Conservation (phyloP, 306 rosid genomes). For the Lupinus albus region DNA sequence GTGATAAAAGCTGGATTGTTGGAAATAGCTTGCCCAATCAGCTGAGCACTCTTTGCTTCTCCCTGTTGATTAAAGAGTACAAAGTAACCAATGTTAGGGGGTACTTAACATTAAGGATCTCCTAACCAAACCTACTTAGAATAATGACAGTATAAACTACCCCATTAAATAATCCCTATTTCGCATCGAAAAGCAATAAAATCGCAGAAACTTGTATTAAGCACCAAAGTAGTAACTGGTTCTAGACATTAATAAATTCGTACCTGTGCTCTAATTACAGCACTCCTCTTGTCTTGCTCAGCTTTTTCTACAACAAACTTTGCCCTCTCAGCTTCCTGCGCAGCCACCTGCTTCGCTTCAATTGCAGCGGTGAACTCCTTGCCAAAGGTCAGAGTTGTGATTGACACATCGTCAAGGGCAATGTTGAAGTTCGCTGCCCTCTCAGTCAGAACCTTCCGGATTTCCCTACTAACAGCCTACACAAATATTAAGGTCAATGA, state of each 20-base stretch:
- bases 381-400: constrained; percentile 74
- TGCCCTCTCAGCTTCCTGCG: constrained; percentile 96
- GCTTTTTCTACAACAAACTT: constrained; percentile 90
- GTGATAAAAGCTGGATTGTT: constrained; percentile 78
- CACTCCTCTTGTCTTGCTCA: constrained; percentile 89
- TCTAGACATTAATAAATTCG: constrained; percentile 30
- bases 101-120: background rate
- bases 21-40: constrained; percentile 82
- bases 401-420: constrained; percentile 90
- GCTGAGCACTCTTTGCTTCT: constrained; percentile 80
- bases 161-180: background rate
- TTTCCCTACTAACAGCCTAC: constrained; percentile 88
- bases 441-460: constrained; percentile 71
- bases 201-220: constrained; percentile 25
- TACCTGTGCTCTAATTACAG: constrained; percentile 87
- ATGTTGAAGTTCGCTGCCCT: constrained; percentile 85
- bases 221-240: background rate
- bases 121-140: background rate
- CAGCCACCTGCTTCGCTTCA: constrained; percentile 97
- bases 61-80: constrained; percentile 50
- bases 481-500: constrained; percentile 26
- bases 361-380: constrained; percentile 86
- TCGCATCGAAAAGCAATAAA: background rate
- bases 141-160: constrained; percentile 21
- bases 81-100: background rate